A percentile compares a stretch with the other conserved stretches of the same genome.
Conservation (phyloP, 108 stramenopile species). For the Bacterosira constricta region DNA sequence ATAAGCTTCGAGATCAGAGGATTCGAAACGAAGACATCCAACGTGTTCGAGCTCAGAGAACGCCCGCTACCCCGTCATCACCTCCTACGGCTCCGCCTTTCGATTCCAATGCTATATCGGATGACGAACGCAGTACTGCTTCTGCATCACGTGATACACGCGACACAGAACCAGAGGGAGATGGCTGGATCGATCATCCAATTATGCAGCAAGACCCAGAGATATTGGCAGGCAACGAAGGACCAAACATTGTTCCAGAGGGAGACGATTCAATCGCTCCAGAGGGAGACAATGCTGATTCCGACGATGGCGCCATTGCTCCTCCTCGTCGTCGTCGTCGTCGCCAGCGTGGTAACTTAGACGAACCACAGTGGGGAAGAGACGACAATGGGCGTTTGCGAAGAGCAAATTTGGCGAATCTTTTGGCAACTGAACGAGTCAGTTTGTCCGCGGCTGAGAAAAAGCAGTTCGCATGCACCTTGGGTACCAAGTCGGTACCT, state of each 20-base stretch:
- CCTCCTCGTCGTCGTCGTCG: too few relatives aligned
- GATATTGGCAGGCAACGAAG: too few relatives aligned
- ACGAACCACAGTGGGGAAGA: neutral
- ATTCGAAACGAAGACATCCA: neutral
- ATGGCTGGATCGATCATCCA: neutral
- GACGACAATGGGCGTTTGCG: neutral
- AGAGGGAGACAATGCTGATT: too few relatives aligned
- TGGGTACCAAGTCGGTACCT: neutral
- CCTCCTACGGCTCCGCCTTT: too few relatives aligned
- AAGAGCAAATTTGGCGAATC: neutral
- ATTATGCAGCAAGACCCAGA: neutral
- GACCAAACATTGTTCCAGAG: too few relatives aligned
- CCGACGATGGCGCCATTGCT: too few relatives aligned
- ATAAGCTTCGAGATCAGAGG: neutral
- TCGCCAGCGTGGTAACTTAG: too few relatives aligned
- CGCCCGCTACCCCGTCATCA: too few relatives aligned
- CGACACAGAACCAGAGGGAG: neutral
- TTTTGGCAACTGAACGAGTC: too few relatives aligned
- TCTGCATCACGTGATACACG: neutral
- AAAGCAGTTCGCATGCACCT: neutral
- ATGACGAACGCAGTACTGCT: neutral
- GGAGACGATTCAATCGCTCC: too few relatives aligned
- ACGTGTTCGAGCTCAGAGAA: neutral
- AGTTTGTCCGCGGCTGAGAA: neutral
- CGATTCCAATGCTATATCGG: neutral